Conservation (phyloP, 495 filamentous ascomycete genomes). For the Daldinia grandis region DNA sequence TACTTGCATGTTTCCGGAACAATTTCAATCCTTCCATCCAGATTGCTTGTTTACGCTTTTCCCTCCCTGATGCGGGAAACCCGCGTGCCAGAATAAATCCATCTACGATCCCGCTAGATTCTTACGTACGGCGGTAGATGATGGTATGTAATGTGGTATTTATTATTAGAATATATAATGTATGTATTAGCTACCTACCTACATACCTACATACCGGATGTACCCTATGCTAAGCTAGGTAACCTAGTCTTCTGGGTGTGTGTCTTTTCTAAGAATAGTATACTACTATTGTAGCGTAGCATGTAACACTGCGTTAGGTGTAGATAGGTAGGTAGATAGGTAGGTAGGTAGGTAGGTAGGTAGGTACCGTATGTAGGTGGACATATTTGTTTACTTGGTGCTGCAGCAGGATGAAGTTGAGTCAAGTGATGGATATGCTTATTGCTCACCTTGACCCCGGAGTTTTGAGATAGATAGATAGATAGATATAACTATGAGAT, state of each 20-base stretch:
- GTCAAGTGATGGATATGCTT: neutral
- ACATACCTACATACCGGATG: neutral
- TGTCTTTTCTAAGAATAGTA: neutral
- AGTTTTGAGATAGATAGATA: neutral
- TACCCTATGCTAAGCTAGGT: no score
- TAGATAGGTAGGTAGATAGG: neutral
- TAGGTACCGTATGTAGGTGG: neutral
- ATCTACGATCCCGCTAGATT: conserved; percentile 26
- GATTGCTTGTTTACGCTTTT: neutral
- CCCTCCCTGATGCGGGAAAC: conserved; percentile 6
- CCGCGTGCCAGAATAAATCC: conserved; percentile 21
- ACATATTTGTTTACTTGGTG: neutral
- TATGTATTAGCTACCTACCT: neutral
- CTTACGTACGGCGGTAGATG: neutral
- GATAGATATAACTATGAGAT: no score
- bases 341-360: no score
- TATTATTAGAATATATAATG: neutral
- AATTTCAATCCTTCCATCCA: conserved; percentile 35
- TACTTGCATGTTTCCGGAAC: neutral
- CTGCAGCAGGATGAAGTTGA: neutral
- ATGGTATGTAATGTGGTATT: neutral
- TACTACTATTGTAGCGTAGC: no score
- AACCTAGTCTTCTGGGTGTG: no score
- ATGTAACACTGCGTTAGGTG: neutral
- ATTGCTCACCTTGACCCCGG: neutral